Evolutionary conservation across 2,329 filamentous ascomycete genomes (phyloP), one percentile per base, ranked within the genome.

Genomic region (Aspergillus neoniger): DNA sequence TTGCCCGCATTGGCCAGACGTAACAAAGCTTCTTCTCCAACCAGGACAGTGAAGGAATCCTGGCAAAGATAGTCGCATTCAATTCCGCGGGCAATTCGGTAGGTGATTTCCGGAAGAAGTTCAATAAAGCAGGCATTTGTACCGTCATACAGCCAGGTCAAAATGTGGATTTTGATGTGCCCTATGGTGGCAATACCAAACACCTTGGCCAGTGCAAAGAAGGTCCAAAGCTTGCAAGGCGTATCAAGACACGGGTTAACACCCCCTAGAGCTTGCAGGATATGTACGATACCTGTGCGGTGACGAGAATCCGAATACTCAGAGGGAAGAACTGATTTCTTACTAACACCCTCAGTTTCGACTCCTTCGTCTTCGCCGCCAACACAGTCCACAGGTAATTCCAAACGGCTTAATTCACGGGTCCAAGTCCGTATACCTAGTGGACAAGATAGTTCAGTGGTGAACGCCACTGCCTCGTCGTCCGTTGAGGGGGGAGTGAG

Each of bases 241-340:
- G 88, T 90, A 72, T 91, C 84, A 14, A 91, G 72, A 1, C 79
- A 76, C 0, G 86, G 78, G 30, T 81, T 76, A 3, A 82, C 77
- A 2, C 83, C 83, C 63, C 85, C 80, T 43, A 91, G 81, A 21
- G 72, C 79, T 66, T 85, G 80, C 4, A 91, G 76, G 0, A 91
- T 76, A 1, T 87, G 81, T 49, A 90, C 80, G 36, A 95, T 85
- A 19, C 83, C 83, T 28, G 83, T 83, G 12, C 85, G 79, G 69
- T 91, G 88, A 2, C 88, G 84, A 7, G 86, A 75, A 1, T 83
- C 81, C 50, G 86, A 89, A 70, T 91, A 91, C 64, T 89, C 87
- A 15, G 74, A 43, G 0, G 72, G 73, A 44, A 73, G 47, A 15
- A 38, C 55, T 3, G 54, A 30, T n/a, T 57, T 55, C 17, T 57